These are phyloP conservation scores for Pythium oligandrum DNA, from an alignment of 352 stramenopile genomes.

Conservation along the genomic window DNA sequence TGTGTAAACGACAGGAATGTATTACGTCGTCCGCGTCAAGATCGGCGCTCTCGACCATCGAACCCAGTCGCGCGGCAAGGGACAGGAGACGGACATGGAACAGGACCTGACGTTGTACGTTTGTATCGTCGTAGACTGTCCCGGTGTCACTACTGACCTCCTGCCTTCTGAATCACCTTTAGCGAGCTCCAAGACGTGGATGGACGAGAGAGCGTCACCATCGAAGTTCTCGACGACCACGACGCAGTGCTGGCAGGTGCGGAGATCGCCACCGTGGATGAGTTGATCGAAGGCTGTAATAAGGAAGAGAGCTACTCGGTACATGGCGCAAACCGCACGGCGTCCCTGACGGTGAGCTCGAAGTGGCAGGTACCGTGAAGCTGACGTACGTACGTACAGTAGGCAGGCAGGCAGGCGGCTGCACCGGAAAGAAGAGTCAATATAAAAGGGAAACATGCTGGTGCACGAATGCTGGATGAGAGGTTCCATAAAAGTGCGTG, in stretches of 20 bases:
- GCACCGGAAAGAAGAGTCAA: too few relatives aligned
- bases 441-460: too few relatives aligned
- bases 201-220: constrained; percentile 16
- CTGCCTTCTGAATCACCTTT: too few relatives aligned
- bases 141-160: too few relatives aligned
- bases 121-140: neutral
- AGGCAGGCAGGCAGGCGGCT: too few relatives aligned
- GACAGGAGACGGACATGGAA: constrained; percentile 2
- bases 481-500: too few relatives aligned
- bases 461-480: too few relatives aligned
- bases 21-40: constrained; percentile 12
- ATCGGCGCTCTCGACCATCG: constrained; percentile 2
- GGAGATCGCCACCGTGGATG: constrained; percentile 5
- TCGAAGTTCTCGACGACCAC: constrained; percentile 11
- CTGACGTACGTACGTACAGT: too few relatives aligned
- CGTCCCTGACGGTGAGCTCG: constrained; percentile 8
- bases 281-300: constrained; percentile 16
- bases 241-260: constrained; percentile 6
- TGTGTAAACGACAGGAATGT: constrained; percentile 12
- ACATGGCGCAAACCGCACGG: constrained; percentile 3
- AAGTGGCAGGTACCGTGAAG: constrained; percentile 4
- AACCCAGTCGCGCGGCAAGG: constrained; percentile 12
- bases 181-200: constrained; percentile 2
- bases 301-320: constrained; percentile 3
- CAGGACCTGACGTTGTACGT: constrained; percentile 17